Conservation (phyloP, 208 protist species). For the Tetramitus jugosus region DNA sequence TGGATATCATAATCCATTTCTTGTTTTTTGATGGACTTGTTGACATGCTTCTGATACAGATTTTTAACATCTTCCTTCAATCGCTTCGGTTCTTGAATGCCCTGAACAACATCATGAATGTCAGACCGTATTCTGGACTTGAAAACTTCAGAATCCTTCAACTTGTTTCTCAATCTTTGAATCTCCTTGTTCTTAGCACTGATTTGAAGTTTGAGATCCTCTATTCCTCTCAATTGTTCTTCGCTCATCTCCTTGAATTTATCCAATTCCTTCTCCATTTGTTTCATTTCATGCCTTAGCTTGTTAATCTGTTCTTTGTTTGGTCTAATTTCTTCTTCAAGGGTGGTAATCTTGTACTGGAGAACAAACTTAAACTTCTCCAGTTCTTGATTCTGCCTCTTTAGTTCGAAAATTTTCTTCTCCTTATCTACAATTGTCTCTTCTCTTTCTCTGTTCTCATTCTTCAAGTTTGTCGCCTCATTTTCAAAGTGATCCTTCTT, state of each 20-base stretch:
- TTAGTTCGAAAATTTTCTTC: conserved; percentile 87
- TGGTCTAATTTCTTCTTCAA: conserved; percentile 94
- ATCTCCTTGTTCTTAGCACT: conserved; percentile 80
- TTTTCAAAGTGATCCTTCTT: conserved; percentile 69
- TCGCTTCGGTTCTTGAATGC: conserved; percentile 70
- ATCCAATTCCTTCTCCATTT: conserved; percentile 85
- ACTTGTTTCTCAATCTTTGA: conserved; percentile 51
- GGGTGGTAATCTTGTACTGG: conserved; percentile 95
- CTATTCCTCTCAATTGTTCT: conserved; percentile 76
- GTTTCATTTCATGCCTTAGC: conserved; percentile 79
- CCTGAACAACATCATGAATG: conserved; percentile 63
- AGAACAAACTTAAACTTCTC: conserved; percentile 98
- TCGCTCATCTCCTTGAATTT: conserved; percentile 82
- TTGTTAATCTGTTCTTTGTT: conserved; percentile 81
- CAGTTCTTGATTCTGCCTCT: conserved; percentile 94
- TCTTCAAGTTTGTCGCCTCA: conserved; percentile 30
- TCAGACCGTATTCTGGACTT: conserved; percentile 75
- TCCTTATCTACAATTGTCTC: conserved; percentile 92
- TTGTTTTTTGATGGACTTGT: conserved; percentile 34
- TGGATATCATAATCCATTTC: conserved; percentile 75
- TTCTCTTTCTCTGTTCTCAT: conserved; percentile 81
- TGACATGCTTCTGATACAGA: conserved; percentile 78
- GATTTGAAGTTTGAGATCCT: conserved; percentile 79
- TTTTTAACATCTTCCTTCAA: conserved; percentile 79
- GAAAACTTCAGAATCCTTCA: conserved; percentile 61